Base-by-base conservation (phyloP, 225 moss, liverwort and hornwort genomes). In the Lunularia cruciata region DNA sequence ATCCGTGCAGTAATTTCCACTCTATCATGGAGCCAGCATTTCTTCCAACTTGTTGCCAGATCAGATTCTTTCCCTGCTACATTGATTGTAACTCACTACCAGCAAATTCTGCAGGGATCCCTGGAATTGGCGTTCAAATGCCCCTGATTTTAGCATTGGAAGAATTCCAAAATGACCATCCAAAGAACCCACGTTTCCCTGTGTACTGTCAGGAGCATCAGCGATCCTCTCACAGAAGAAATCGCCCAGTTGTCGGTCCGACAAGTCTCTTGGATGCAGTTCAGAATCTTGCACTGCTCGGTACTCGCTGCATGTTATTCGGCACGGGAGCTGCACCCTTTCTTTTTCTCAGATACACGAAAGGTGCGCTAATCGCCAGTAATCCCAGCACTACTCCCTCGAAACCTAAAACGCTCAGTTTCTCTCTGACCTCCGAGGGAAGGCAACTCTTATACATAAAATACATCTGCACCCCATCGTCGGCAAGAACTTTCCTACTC, bases 261-360 rank as follows among this genome's bases (percentile, higher is more conserved):
- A 39, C 37, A 11, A 34, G 8, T 35, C 0, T 23, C 23, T 14
- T 40, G 10, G 40, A 26, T n/a, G 9, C 27, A 10, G 31, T 31
- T 82, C 78, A 82, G 40, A 82, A 82, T 6, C 82, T 78, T 33
- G 82, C 72, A 70, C 71, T 64, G 57, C 82, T 82, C 19, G 82
- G 82, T 49, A 82, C 68, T 39, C 78, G 78, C 64, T 78, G 77
- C 75, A 82, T 40, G 2, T 52, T 68, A 65, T 58, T 73, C 11
- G 63, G 3, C 2, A 15, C 6, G 14, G 47, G 33, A 42, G 71
- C 26, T 32, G 48, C 31, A 22, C 67, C 59, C 49, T 71, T 74
- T 22, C 58, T 75, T 68, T 78, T 82, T 25, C 82, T 73, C 49
- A 71, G 75, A 62, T 78, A 72, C 0, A 82, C 82, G 66, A 71